Conservation (phyloP, 306 rosid species). For the Casuarina glauca region DNA sequence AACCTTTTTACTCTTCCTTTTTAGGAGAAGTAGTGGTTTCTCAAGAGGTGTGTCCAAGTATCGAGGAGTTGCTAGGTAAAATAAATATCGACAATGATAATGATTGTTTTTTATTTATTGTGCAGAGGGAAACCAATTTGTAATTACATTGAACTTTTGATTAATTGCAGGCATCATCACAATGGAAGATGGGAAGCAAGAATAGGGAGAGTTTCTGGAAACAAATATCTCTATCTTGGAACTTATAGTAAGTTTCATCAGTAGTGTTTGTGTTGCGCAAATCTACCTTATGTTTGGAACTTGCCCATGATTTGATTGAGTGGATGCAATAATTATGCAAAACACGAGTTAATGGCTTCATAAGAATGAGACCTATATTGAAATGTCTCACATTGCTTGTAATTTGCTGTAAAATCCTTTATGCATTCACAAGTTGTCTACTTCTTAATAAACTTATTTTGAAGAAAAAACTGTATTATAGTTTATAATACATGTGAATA, state of each 20-base stretch:
- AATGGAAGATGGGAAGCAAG: conserved; percentile 64
- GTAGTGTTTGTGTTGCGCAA: too few species aligned
- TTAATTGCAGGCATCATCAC: conserved; percentile 45
- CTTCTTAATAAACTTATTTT: too few species aligned
- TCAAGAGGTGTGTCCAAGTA: conserved; percentile 53
- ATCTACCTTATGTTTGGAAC: too few species aligned
- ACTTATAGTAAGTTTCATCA: conserved; percentile 36
- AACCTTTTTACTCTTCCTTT: conserved; percentile 6
- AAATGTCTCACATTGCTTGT: too few species aligned
- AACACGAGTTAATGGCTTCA: not conserved
- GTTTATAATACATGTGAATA: too few species aligned
- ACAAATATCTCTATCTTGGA: conserved; percentile 54
- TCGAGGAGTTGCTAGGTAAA: conserved; percentile 52
- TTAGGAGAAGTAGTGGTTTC: conserved; percentile 50
- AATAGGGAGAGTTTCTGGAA: conserved; percentile 49
- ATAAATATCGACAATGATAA: not conserved
- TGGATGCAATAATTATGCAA: not conserved
- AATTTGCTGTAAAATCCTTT: too few species aligned
- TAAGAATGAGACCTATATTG: not conserved
- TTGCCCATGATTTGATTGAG: too few species aligned
- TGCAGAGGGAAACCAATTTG: not conserved
- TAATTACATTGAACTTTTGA: conserved; percentile 17
- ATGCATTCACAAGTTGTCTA: too few species aligned
- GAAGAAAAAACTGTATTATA: too few species aligned
- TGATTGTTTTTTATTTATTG: not conserved